Evolutionary conservation across 2,329 filamentous ascomycete species (phyloP), one percentile per base, ranked within the genome.

Genomic region (Aspergillus sp.): DNA sequence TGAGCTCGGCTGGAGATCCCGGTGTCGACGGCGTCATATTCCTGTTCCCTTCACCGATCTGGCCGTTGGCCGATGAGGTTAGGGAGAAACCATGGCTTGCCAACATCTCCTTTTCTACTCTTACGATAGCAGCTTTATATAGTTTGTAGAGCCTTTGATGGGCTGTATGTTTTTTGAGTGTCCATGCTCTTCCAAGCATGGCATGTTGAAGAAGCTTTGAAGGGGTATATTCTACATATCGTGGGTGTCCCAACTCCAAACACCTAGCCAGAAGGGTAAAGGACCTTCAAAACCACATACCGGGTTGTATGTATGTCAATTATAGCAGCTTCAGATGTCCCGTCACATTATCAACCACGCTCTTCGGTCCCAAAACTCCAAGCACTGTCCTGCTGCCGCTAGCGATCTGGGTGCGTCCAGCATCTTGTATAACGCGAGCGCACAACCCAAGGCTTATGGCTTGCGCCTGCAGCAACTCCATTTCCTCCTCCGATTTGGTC

Each of bases 351-450:
- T 99, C 91, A 50, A 99, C 87, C 56, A 93, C 79, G 68, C 90
- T 93, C 81, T 89, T 93, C 0, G 93, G 93, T 24, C 89, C 93
- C 58, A 86, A 77, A 35, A 93, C 86, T 1, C 95, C 95, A 52
- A 99, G 79, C 43, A 99, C 95, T 0, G 95, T 99, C 73, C 91
- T 84, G 74, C 92, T 97, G 17, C 95, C 93, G 44, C 90, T 87
- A 52, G 92, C 93, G 75, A 99, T 98, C 84, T 99, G 95, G 46
- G 95, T 99, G 61, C 95, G 85, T 14, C 95, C 95, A n/a, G 95
- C 95, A 77, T 99, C 95, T 69, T 90, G 88, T 64, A 99, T 93
- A 53, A 96, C 87, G 73, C 93, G 89, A 53, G 93, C 91, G 60
- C 91, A 93, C 58, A 99, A 76, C 1, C 95, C 93, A 58, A 97